Percentiles rank a stretch among this genome's conserved stretches.
Conservation (phyloP, 495 filamentous ascomycete genomes). For the Xylaria venustula region DNA sequence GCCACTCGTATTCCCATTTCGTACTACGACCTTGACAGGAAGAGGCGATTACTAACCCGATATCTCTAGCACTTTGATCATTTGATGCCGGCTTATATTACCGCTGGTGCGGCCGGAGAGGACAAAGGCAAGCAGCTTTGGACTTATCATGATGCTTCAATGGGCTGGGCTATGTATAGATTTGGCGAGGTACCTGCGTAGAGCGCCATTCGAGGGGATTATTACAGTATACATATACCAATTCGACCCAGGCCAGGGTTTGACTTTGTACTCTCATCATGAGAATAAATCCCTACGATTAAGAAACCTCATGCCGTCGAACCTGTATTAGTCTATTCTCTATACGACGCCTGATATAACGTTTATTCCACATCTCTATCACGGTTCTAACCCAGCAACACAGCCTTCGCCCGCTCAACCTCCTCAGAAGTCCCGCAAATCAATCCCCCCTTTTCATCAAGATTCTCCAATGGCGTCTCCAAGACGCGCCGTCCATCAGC, state of each 20-base stretch:
- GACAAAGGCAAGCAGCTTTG: constrained; percentile 63
- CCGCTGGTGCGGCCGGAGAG: constrained; percentile 65
- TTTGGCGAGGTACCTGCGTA: constrained; percentile 59
- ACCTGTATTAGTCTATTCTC: not conserved
- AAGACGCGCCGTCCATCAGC: constrained; percentile 38
- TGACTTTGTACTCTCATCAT: too few species aligned
- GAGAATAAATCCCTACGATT: too few species aligned
- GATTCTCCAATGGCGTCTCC: constrained; percentile 29
- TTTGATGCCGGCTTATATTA: constrained; percentile 74
- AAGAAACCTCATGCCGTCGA: not conserved
- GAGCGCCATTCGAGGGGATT: not conserved
- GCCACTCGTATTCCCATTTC: not conserved
- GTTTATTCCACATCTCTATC: not conserved
- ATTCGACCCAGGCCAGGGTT: too few species aligned
- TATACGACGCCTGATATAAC: not conserved
- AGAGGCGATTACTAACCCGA: not conserved
- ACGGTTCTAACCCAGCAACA: constrained; percentile 6
- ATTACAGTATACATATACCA: not conserved
- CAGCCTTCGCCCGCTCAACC: constrained; percentile 37
- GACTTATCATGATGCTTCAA: constrained; percentile 63
- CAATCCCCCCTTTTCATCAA: constrained; percentile 47
- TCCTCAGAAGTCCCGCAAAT: constrained; percentile 48
- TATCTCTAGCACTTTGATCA: constrained; percentile 61
- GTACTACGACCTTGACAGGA: too few species aligned
- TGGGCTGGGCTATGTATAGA: constrained; percentile 74